phyloP scores from a whole-genome alignment of 73 alveolate species.

The Symbiodinium natans region DNA sequence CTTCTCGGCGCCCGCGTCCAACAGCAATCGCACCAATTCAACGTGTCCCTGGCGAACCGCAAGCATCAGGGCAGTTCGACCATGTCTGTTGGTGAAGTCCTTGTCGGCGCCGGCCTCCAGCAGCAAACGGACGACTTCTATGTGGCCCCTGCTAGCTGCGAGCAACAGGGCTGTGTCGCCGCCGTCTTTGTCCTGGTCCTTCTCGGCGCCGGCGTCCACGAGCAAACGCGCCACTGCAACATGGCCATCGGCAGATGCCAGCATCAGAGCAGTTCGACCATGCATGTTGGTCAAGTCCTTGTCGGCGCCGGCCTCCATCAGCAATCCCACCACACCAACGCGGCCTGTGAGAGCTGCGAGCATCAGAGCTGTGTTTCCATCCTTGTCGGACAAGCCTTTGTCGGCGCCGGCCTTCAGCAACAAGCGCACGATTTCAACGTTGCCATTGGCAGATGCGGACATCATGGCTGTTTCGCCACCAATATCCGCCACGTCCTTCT shows the following conservation, averaged over 20 bases:
- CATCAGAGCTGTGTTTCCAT: not conserved
- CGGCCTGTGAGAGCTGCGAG: not conserved
- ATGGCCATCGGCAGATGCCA: not conserved
- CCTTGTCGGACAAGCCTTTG: not conserved
- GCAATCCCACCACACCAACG: not conserved
- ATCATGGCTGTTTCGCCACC: not conserved
- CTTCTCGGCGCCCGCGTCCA: not conserved
- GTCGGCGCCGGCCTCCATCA: not conserved
- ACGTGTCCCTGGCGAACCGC: not conserved
- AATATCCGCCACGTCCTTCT: not conserved
- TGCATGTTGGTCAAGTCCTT: not conserved
- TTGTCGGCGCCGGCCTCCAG: constrained; percentile 28
- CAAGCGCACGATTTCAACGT: not conserved
- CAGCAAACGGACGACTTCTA: not conserved
- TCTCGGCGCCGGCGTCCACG: not conserved
- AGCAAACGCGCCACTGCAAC: not conserved
- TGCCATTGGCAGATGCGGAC: not conserved
- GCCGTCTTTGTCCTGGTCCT: not conserved
- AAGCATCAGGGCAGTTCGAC: not conserved
- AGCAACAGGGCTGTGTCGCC: not conserved
- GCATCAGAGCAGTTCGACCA: not conserved
- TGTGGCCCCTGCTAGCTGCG: constrained; percentile 4
- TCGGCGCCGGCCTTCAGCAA: not conserved
- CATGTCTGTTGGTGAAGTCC: not conserved
- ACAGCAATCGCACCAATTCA: not conserved